Percentiles rank a stretch among this genome's conserved stretches.
phyloP scores from a whole-genome alignment of 1,284 basidiomycete species.

The Cutaneotrichosporon sp. region DNA sequence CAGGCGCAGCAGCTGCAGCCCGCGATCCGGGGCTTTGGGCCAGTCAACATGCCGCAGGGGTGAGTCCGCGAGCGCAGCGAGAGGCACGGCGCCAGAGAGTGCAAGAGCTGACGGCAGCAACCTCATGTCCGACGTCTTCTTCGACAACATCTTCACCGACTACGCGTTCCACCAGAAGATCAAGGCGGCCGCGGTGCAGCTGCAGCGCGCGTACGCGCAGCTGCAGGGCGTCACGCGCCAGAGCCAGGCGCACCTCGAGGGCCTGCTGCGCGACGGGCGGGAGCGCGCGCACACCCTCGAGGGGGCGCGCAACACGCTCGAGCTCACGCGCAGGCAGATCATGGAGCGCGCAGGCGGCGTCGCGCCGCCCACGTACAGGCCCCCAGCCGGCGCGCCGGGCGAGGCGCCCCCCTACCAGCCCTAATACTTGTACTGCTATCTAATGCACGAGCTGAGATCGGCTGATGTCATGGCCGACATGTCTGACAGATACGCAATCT shows the following conservation, averaged over 20 bases:
- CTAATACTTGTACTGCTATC: too few species aligned
- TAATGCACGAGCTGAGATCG: too few species aligned
- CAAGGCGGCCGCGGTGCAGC: constrained; percentile 3
- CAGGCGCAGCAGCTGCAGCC: constrained; percentile 32
- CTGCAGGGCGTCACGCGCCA: constrained; percentile 10
- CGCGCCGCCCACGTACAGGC: not conserved
- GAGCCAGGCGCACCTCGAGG: constrained; percentile 4
- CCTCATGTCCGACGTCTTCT: constrained; percentile 31
- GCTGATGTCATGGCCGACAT: too few species aligned
- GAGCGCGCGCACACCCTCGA: constrained; percentile 5
- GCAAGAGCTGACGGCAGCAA: constrained; percentile 9
- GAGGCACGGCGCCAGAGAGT: too few species aligned
- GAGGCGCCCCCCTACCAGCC: too few species aligned
- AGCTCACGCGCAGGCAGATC: constrained; percentile 13
- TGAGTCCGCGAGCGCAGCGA: too few species aligned
- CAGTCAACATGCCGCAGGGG: constrained; percentile 24
- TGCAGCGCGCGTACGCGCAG: not conserved
- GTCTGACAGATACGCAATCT: too few species aligned
- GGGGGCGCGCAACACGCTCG: constrained; percentile 12
- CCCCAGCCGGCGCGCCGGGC: not conserved
- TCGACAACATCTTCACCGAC: constrained; percentile 34
- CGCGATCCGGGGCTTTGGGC: constrained; percentile 15
- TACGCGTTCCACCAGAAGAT: constrained; percentile 29
- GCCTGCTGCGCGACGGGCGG: not conserved
- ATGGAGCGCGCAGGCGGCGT: constrained; percentile 10